phyloP scores from a whole-genome alignment of 2,329 filamentous ascomycete species.

The Fusarium concolor region DNA sequence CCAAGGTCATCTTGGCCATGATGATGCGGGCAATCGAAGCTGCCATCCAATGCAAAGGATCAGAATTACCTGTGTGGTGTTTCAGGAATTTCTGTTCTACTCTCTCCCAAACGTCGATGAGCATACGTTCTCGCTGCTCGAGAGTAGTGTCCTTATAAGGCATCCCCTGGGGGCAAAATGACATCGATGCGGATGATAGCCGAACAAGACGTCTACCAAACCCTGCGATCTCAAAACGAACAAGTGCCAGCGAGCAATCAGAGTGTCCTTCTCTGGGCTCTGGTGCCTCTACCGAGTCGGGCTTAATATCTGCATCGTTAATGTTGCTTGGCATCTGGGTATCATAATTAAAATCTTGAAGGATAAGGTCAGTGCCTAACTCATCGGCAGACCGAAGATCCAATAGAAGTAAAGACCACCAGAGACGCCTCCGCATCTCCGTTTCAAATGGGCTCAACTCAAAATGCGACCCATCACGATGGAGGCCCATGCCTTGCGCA shows the following conservation, averaged over 20 bases:
- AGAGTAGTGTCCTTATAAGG: conserved; percentile 43
- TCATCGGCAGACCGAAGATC: conserved; percentile 68
- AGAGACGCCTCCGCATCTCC: conserved; percentile 70
- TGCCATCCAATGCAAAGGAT: conserved; percentile 74
- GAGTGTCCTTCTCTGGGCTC: conserved; percentile 62
- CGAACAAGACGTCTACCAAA: conserved; percentile 53
- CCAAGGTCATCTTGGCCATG: conserved; percentile 81
- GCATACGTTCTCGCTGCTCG: conserved; percentile 56
- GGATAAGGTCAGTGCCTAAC: conserved; percentile 60
- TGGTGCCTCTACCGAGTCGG: conserved; percentile 61
- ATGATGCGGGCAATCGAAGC: conserved; percentile 77
- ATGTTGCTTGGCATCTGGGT: conserved; percentile 63
- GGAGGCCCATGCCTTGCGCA: conserved; percentile 69
- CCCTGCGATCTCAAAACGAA: conserved; percentile 64
- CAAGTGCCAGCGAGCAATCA: conserved; percentile 61
- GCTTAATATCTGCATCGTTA: conserved; percentile 61
- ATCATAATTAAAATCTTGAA: conserved; percentile 58
- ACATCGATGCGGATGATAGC: conserved; percentile 50
- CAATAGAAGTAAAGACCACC: conserved; percentile 69
- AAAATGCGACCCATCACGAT: conserved; percentile 65
- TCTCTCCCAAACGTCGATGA: conserved; percentile 64
- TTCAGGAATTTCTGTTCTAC: conserved; percentile 66
- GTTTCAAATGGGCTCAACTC: conserved; percentile 67
- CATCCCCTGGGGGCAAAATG: conserved; percentile 47
- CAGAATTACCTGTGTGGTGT: conserved; percentile 60